Percentiles rank a stretch among this genome's conserved stretches.
These are phyloP conservation scores for Naegleria lovaniensis DNA, from an alignment of 208 protist species.

Conservation along the genomic window DNA sequence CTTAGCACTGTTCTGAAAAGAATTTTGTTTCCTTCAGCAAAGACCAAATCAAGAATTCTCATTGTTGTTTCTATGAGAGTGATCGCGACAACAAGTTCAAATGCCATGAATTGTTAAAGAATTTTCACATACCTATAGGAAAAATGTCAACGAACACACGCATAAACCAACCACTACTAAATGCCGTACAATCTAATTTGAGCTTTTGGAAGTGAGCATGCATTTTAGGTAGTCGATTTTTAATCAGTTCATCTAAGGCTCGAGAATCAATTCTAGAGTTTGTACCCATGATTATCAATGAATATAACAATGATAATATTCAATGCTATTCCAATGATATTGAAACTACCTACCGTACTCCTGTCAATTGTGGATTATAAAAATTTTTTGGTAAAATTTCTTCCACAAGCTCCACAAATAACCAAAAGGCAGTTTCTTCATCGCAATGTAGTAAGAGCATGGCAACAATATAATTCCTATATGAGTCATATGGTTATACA, in stretches of 20 bases:
- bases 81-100: too few relatives aligned
- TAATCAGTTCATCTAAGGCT: slow-evolving; percentile 43
- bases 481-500: too few relatives aligned
- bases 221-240: slow-evolving; percentile 36
- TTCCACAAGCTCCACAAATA: slow-evolving; percentile 47
- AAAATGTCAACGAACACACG: slow-evolving; percentile 54
- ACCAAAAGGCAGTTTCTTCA: slow-evolving; percentile 57
- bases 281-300: too few relatives aligned
- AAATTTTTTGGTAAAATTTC: slow-evolving; percentile 44
- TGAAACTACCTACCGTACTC: not conserved
- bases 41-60: slow-evolving; percentile 52
- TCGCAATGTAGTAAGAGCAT: slow-evolving; percentile 44
- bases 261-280: slow-evolving; percentile 39
- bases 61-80: slow-evolving; percentile 26
- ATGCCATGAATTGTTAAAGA: too few relatives aligned
- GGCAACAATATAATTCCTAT: slow-evolving; percentile 49
- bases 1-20: slow-evolving; percentile 43
- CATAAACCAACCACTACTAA: slow-evolving; percentile 54
- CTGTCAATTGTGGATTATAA: slow-evolving; percentile 44
- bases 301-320: too few relatives aligned
- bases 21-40: slow-evolving; percentile 51
- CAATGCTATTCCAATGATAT: too few relatives aligned
- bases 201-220: slow-evolving; percentile 37
- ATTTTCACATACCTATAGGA: slow-evolving; percentile 30
- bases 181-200: slow-evolving; percentile 33